These are phyloP conservation scores for Eucalyptus pauciflora DNA, from an alignment of 345 rosid genomes.

Conservation along the genomic window DNA sequence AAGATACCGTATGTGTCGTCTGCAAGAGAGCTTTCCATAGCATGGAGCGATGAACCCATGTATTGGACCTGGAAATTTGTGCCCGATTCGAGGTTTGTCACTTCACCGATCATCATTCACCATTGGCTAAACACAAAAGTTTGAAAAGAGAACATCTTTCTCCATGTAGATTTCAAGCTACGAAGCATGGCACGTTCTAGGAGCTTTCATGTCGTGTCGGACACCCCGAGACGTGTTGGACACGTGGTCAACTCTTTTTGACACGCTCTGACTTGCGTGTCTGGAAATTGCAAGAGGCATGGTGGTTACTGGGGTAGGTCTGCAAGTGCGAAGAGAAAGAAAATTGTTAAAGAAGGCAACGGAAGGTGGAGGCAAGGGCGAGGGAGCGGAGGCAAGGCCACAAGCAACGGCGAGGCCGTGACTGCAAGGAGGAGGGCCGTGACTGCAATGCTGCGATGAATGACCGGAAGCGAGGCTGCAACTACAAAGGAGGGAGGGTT, in stretches of 20 bases:
- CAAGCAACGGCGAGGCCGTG: no score
- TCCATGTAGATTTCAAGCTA: background rate
- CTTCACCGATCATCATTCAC: background rate
- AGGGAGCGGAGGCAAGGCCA: fast-evolving
- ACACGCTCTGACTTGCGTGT: fast-evolving
- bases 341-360: fast-evolving
- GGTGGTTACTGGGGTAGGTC: no score
- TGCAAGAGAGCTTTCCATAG: slow-evolving; percentile 53
- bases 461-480: fast-evolving
- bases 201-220: fast-evolving
- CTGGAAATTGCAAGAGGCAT: fast-evolving
- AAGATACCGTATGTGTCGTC: slow-evolving; percentile 36
- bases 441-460: fast-evolving
- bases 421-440: no score
- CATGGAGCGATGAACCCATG: slow-evolving; percentile 25
- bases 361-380: no score
- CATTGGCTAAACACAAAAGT: background rate
- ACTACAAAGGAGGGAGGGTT: fast-evolving
- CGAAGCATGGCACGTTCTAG: fast-evolving
- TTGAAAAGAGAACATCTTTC: background rate
- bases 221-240: fast-evolving
- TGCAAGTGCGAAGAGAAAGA: no score
- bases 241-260: fast-evolving
- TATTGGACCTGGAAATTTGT: slow-evolving; percentile 46
- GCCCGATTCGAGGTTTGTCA: slow-evolving; percentile 38